Evolutionary conservation across 192 early-diverging fungal genomes (phyloP).

Genomic region (Coemansia sp.): DNA sequence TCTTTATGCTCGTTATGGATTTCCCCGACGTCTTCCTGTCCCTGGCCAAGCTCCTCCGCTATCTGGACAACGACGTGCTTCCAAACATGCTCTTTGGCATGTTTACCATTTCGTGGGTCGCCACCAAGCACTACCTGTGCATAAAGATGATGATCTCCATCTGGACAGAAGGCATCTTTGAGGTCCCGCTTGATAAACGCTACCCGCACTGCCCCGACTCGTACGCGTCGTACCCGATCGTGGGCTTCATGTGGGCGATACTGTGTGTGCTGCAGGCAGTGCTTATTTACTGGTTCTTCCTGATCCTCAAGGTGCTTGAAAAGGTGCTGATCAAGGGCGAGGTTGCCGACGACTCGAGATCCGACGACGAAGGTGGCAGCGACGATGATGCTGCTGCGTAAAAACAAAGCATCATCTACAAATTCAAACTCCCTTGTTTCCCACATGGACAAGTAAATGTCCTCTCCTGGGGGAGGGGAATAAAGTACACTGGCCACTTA

Average conservation of each 20-base stretch:
- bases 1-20: conserved; percentile 55
- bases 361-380: conserved; percentile 51
- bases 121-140: conserved; percentile 72
- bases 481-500: too few relatives aligned
- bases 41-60: conserved; percentile 76
- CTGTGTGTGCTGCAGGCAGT: conserved; percentile 65
- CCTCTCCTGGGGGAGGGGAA: too few relatives aligned
- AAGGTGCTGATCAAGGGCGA: conserved; percentile 60
- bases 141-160: conserved; percentile 65
- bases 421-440: too few relatives aligned
- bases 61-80: conserved; percentile 56
- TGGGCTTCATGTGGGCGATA: conserved; percentile 54
- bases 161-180: conserved; percentile 50
- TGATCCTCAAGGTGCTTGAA: conserved; percentile 66
- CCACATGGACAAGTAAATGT: too few relatives aligned
- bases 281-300: conserved; percentile 74
- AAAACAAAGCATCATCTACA: too few relatives aligned
- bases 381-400: conserved; percentile 16
- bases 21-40: conserved; percentile 57
- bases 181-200: conserved; percentile 55
- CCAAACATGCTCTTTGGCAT: conserved; percentile 72
- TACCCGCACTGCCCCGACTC: conserved; percentile 59
- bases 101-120: conserved; percentile 74
- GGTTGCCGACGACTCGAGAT: conserved; percentile 67
- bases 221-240: conserved; percentile 51